Conservation (phyloP, 306 rosid genomes). For the Mimosa bimucronata region DNA sequence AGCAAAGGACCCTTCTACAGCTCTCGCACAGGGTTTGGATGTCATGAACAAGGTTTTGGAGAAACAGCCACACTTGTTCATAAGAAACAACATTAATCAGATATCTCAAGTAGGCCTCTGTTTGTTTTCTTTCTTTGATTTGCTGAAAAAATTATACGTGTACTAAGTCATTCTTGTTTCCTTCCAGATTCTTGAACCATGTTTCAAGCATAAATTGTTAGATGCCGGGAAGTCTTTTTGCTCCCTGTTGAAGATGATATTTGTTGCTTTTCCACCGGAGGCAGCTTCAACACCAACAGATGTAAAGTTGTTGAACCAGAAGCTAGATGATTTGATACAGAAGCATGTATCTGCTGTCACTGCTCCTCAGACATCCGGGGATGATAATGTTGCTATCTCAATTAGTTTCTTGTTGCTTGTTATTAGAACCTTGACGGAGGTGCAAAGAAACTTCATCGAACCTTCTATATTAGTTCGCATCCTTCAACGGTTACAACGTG, state of each 20-base stretch:
- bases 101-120: conserved; percentile 83
- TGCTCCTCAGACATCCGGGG: conserved; percentile 74
- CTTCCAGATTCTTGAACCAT: conserved; percentile 93
- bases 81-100: conserved; percentile 88
- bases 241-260: conserved; percentile 92
- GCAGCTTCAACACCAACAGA: conserved; percentile 77
- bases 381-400: conserved; percentile 77
- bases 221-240: conserved; percentile 97
- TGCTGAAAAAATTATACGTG: conserved; percentile 5
- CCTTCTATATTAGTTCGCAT: conserved; percentile 80
- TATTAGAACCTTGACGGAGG: conserved; percentile 90
- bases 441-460: conserved; percentile 85
- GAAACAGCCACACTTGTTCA: conserved; percentile 97
- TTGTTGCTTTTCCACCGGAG: conserved; percentile 92
- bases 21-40: conserved; percentile 98
- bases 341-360: conserved; percentile 74
- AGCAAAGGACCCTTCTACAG: conserved; percentile 96
- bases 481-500: conserved; percentile 93
- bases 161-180: conserved; percentile 34
- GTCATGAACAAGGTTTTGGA: conserved; percentile 98
- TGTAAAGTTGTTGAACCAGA: conserved; percentile 77
- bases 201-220: conserved; percentile 89
- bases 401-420: conserved; percentile 89
- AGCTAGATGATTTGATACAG: conserved; percentile 93
- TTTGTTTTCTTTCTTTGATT: conserved; percentile 23